These are phyloP conservation scores for Gastrolobium bilobum DNA, from an alignment of 306 rosid genomes.

Conservation along the genomic window DNA sequence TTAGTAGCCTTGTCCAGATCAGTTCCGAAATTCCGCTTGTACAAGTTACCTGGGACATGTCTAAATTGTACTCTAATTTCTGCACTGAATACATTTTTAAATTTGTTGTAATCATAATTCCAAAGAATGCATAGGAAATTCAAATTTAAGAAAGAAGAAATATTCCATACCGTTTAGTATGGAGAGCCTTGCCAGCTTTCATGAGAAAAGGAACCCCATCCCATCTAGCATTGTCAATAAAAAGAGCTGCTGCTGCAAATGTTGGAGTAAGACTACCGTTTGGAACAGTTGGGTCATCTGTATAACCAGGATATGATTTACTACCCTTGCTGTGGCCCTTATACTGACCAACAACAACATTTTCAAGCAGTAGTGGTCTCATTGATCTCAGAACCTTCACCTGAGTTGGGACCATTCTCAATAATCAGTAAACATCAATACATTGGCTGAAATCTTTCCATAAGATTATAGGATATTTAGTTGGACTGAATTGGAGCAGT, in stretches of 20 bases:
- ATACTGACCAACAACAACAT: conserved; percentile 93
- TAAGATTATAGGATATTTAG: conserved; percentile 34
- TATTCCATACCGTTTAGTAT: conserved; percentile 73
- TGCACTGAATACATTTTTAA: conserved; percentile 72
- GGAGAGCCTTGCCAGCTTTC: conserved; percentile 99
- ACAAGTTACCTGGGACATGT: conserved; percentile 96
- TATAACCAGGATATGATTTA: conserved; percentile 79
- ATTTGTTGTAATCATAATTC: conserved; percentile 30
- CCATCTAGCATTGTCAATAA: conserved; percentile 95
- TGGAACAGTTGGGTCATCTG: conserved; percentile 86
- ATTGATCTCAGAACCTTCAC: conserved; percentile 94
- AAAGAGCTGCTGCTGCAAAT: conserved; percentile 96
- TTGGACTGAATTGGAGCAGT: conserved; percentile 35
- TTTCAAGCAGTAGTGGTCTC: conserved; percentile 81
- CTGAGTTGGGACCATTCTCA: conserved; percentile 59
- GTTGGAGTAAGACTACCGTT: conserved; percentile 90
- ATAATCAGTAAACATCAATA: conserved; percentile 44
- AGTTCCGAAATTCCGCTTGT: conserved; percentile 87
- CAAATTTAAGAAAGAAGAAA: conserved; percentile 33
- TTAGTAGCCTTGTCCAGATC: conserved; percentile 92
- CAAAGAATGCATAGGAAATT: conserved; percentile 26
- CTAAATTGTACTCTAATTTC: conserved; percentile 98
- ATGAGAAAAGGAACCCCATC: conserved; percentile 98
- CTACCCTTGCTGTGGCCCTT: conserved; percentile 88
- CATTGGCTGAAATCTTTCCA: conserved; percentile 36